Base-by-base conservation (phyloP, 2,329 filamentous ascomycete genomes). In the Fulvia fulva region DNA sequence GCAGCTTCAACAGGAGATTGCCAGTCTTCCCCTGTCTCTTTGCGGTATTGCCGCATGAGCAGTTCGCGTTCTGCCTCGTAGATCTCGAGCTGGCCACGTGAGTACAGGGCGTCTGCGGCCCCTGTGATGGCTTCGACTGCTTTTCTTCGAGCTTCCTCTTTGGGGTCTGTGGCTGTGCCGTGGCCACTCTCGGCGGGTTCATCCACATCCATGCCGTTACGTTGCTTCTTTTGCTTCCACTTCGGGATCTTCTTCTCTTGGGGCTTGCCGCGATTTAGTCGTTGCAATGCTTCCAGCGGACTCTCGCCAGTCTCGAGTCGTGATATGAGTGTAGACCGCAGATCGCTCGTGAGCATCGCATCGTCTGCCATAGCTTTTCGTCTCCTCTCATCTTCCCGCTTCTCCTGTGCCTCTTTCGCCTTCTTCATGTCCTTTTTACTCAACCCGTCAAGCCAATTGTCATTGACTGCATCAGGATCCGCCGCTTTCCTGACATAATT, bases 341-440 rank as follows among this genome's bases (percentile, higher is more conserved):
- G 78, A 62, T 95, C 90, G 3, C 85, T 83, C 0, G 88, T 88
- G 7, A 91, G 75, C 12, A 91, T 75, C 22, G 83, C 82, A 71
- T 97, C 93, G 57, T 95, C 87, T 59, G 86, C 83, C 25, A 87
- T 81, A 58, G 87, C 86, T 65, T 86, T 85, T 68, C 86, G 81
- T 58, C 88, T 83, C 53, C 86, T 81, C 69, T 95, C 91, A 1
- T 85, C 84, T 61, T 96, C 90, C 28, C 92, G 83, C 75, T 87
- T 91, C 68, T 96, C 89, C 56, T 94, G 89, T 3, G 94, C 94
- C 63, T 89, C 91, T 43, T 87, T 90, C 0, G 94, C 94, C 62
- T 85, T 87, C 71, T 86, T 89, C 81, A 97, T 96, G 58, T 97
- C 91, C 74, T 93, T 96, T 73, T 96, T 97, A 65, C 88, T 94